Percentiles rank a stretch among this genome's conserved stretches.
phyloP scores from a whole-genome alignment of 2,329 filamentous ascomycete species.

The Alternaria consortialis region DNA sequence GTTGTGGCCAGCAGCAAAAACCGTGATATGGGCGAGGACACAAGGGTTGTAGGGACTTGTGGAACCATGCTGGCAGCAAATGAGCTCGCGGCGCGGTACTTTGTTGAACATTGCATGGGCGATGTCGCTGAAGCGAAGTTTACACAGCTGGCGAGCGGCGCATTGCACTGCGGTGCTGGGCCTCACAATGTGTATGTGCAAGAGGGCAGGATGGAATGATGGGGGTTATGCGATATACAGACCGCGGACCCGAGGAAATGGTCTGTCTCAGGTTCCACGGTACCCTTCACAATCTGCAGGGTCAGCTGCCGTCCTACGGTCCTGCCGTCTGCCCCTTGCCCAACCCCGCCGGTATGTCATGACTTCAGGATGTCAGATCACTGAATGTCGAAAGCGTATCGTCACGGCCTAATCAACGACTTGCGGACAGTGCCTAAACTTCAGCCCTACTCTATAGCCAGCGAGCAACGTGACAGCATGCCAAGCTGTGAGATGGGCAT shows the following conservation, averaged over 20 bases:
- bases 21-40: conserved; percentile 5
- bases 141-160: conserved; percentile 8
- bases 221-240: background rate
- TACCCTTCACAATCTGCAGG: conserved; percentile 5
- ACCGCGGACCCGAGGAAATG: background rate
- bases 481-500: background rate
- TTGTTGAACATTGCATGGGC: conserved; percentile 10
- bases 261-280: conserved; percentile 5
- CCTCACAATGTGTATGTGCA: conserved; percentile 10
- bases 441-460: background rate
- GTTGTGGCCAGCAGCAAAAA: conserved; percentile 3
- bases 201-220: conserved; percentile 11
- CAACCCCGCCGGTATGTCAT: background rate
- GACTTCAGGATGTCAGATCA: background rate
- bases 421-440: background rate
- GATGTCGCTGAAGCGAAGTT: conserved; percentile 7
- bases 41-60: background rate
- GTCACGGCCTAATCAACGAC: background rate
- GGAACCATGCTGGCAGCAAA: conserved; percentile 10
- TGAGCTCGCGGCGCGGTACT: conserved; percentile 14
- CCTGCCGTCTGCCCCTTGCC: background rate
- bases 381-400: background rate
- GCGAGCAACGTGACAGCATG: background rate
- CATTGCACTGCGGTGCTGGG: conserved; percentile 10
- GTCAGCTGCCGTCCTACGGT: conserved; percentile 4